Evolutionary conservation across 495 filamentous ascomycete genomes (phyloP).

Genomic region (Lepraria neglecta): DNA sequence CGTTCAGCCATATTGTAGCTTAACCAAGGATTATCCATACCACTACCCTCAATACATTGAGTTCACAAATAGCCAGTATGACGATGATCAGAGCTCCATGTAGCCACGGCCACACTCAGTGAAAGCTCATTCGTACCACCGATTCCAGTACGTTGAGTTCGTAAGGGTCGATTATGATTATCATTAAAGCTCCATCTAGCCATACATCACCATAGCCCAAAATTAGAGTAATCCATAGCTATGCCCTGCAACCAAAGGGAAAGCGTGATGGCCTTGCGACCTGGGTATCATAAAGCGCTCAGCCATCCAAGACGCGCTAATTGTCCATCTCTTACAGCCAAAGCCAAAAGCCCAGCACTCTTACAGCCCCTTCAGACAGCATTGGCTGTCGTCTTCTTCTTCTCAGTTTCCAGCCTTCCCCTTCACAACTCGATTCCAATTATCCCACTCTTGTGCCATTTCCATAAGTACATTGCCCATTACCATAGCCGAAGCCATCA

Average conservation of each 20-base stretch:
- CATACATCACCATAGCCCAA: no score
- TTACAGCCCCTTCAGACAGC: background rate
- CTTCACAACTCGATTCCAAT: conserved; percentile 67
- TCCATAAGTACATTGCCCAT: conserved; percentile 93
- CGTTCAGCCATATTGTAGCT: no score
- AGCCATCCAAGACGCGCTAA: background rate
- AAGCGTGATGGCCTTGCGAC: conserved; percentile 11
- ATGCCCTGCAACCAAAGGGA: background rate
- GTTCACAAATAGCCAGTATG: no score
- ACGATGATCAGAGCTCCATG: no score
- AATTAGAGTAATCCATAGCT: background rate
- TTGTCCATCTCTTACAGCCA: background rate
- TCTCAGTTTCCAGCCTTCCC: conserved; percentile 37
- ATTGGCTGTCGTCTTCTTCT: conserved; percentile 12
- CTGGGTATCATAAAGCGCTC: conserved; percentile 16
- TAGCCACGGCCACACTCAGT: no score
- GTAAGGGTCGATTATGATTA: no score
- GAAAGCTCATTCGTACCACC: no score
- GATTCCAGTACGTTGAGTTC: no score
- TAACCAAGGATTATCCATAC: no score
- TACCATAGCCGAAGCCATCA: conserved; percentile 90
- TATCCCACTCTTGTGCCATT: conserved; percentile 90
- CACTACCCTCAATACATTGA: no score
- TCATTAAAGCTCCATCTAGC: no score
- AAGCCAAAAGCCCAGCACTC: background rate